phyloP scores from a whole-genome alignment of 2,329 filamentous ascomycete species.

The Diaporthe vaccinii region DNA sequence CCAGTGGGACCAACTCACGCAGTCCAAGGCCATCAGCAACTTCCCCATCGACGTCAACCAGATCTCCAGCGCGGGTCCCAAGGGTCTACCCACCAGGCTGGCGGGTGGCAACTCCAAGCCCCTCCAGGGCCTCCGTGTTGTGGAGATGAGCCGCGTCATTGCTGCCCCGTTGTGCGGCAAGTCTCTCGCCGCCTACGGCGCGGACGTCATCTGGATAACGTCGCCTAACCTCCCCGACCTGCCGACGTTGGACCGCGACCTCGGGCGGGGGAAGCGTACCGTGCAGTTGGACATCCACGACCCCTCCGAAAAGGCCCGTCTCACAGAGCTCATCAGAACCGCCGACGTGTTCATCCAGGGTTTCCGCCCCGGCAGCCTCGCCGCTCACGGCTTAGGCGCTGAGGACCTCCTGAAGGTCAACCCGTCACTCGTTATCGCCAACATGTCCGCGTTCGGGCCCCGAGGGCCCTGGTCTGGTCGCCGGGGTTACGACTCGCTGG shows the following conservation, averaged over 20 bases:
- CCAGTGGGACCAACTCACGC: not conserved
- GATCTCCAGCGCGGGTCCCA: not conserved
- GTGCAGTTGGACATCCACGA: slow-evolving; percentile 1
- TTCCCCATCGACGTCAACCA: not conserved
- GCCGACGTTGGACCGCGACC: not conserved
- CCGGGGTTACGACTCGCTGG: not conserved
- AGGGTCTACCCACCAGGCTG: not conserved
- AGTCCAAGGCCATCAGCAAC: not conserved
- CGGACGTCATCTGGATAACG: slow-evolving; percentile 8
- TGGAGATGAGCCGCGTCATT: not conserved
- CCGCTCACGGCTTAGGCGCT: not conserved
- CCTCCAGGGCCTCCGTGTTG: not conserved
- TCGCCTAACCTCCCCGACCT: not conserved
- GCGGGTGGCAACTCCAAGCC: not conserved
- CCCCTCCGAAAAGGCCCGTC: not conserved
- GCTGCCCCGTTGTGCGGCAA: slow-evolving; percentile 3
- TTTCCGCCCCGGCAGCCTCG: not conserved
- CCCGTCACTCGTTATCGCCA: not conserved
- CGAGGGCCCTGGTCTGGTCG: not conserved
- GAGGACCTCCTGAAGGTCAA: not conserved
- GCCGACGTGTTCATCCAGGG: not conserved
- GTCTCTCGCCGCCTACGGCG: not conserved
- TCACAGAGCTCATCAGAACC: not conserved
- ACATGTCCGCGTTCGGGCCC: slow-evolving; percentile 5
- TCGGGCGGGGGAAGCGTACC: not conserved